Base-by-base conservation (phyloP, 2,329 filamentous ascomycete species). In the Fusarium agapanthi region DNA sequence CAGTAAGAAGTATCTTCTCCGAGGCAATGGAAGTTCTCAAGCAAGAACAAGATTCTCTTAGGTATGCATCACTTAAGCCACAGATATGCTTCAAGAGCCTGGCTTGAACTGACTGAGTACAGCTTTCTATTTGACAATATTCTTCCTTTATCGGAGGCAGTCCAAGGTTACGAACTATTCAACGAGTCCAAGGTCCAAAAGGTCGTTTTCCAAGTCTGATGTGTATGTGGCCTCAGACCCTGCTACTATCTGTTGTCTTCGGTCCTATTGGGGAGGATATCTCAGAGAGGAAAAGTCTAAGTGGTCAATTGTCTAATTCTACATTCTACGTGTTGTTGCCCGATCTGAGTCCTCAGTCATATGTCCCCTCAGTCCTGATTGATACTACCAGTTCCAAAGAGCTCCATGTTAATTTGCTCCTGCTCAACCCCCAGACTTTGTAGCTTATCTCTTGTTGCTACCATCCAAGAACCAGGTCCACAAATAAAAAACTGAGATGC, bases 91-190 rank as follows among this genome's bases (percentile, higher is more conserved):
- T 34, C n/a, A 22, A 20, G 8, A 16, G 14, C 15, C 16, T n/a
- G 3, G 9, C 2, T 32, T 24, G 30, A 61, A 63, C 30, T 72
- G 24, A 32, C 20, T 11, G 7, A 20, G 15, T n/a, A 32, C 34
- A 92, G 92, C 58, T 94, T 94, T 82, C 93, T 94, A 90, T 90
- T 91, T 45, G 90, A 94, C 65, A 90, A 92, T 73, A 87, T 93
- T 69, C 92, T 94, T 89, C 91, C 91, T 3, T 83, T 94, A 26
- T 86, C 86, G 5, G 84, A 91, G 50, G 92, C 91, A 1, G 86
- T 88, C 5, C 87, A 91, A 76, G 92, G 89, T 32, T 94, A 94
- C 77, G 88, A 91, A 11, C 81, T 93, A 16, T 94, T 94, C 77
- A 89, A 94, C 77, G 86, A 90, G 67, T 92, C 91, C 87, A 88